Base-by-base conservation (phyloP, 1,139 yeast species). In the Debaryomyces nepalensis region DNA sequence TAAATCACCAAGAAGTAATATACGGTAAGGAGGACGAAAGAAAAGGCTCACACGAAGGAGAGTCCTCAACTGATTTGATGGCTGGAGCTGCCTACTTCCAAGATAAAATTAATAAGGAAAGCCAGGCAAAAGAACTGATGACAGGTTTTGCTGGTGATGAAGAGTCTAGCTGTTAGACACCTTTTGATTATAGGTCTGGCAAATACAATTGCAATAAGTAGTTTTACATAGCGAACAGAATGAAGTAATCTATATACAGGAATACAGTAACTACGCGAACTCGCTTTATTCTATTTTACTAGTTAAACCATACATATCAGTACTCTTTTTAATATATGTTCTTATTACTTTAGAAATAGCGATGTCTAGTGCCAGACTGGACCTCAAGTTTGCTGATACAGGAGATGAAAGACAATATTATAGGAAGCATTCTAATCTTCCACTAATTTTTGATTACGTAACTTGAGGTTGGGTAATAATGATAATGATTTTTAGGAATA, bases 311-410 rank as follows among this genome's bases (percentile, higher is more conserved):
- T 24, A 14, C 12, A 24, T 11, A 14, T 5, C 9, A 7, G 6
- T n/a, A 11, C 12, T 24, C 12, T 9, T n/a, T n/a, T n/a, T 6
- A 24, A 14, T 20, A 18, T 12, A 12, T n/a, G 11, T 33, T 24
- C 19, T 33, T 33, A 9, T 15, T 29, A 10, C n/a, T 16, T 29
- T 19, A 10, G n/a, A 29, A 29, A 16, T n/a, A 29, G 37, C 7
- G 11, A 78, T 81, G 85, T 78, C 85, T 1, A 72, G 83, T 43
- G 69, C 80, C 4, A 73, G 88, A 49, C 91, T 91, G 4, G 95
- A 86, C 51, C 70, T 86, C 46, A 85, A 83, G 64, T 86, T 87
- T 63, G 61, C 79, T 8, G 95, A 86, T 50, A 68, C 70, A 39
- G 67, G 71, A 21, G 89, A 84, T 49, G 89, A 84, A 57, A 62